Conservation (phyloP, 2,329 filamentous ascomycete species). For the Colletotrichum tanaceti region DNA sequence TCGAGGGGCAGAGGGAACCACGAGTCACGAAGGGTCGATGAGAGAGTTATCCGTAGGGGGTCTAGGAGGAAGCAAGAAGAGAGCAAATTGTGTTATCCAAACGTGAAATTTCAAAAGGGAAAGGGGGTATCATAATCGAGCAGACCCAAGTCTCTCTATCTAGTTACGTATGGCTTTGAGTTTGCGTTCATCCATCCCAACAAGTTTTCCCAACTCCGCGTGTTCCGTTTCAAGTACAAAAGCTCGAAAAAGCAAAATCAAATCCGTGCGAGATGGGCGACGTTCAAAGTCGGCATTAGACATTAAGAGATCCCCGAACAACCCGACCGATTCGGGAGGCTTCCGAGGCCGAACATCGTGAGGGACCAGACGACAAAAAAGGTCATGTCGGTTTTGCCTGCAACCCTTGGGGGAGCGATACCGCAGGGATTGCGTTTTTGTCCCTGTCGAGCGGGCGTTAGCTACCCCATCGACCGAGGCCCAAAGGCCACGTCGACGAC, state of each 20-base stretch:
- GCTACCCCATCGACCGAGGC: not conserved
- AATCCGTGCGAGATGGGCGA: not conserved
- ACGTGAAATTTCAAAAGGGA: not conserved
- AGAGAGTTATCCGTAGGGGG: too few relatives aligned
- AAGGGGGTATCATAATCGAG: constrained; percentile 15
- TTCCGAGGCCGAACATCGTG: not conserved
- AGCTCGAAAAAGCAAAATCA: not conserved
- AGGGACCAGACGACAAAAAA: too few relatives aligned
- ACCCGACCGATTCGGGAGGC: too few relatives aligned
- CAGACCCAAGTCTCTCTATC: constrained; percentile 8
- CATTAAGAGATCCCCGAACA: not conserved
- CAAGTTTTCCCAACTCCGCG: not conserved
- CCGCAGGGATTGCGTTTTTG: not conserved
- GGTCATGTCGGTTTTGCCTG: not conserved
- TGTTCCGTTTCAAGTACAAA: not conserved
- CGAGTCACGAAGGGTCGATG: not conserved
- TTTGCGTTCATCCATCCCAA: not conserved
- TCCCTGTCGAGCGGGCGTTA: not conserved
- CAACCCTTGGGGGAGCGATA: too few relatives aligned
- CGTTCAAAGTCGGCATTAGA: not conserved
- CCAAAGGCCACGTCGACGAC: not conserved
- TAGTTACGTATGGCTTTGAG: constrained; percentile 14
- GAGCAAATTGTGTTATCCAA: not conserved
- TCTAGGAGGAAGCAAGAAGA: not conserved
- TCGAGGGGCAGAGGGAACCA: not conserved